A percentile compares a stretch with the other conserved stretches of the same genome.
phyloP scores from a whole-genome alignment of 768 basidiomycete species.

The Pseudohyphozyma bogoriensis region DNA sequence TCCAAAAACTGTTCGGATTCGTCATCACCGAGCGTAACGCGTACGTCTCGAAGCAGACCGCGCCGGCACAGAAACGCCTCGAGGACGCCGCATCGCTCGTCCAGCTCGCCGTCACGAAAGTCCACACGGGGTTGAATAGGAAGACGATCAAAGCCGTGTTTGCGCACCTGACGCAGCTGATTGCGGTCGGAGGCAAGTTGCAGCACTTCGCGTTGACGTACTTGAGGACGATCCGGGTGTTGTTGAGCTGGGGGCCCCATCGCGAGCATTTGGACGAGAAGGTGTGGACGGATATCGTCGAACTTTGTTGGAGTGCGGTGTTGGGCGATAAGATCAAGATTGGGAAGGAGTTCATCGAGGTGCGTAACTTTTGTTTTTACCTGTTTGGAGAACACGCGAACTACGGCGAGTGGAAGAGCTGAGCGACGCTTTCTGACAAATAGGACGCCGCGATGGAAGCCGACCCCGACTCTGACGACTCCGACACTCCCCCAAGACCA shows the following conservation, averaged over 20 bases:
- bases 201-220: constrained; percentile 65
- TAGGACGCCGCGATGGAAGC: constrained; percentile 34
- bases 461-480: constrained; percentile 33
- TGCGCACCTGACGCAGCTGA: constrained; percentile 53
- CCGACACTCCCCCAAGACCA: no score
- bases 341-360: constrained; percentile 25
- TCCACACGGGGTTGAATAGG: constrained; percentile 49
- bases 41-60: constrained; percentile 40
- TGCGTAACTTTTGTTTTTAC: no score
- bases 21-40: constrained; percentile 55
- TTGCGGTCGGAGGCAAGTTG: constrained; percentile 50
- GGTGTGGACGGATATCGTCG: constrained; percentile 58
- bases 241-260: constrained; percentile 62
- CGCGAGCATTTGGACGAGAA: constrained; percentile 59
- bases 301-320: constrained; percentile 66
- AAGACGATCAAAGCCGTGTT: constrained; percentile 52
- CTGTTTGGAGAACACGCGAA: no score
- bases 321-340: constrained; percentile 47
- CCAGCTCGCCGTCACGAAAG: constrained; percentile 62
- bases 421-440: no score
- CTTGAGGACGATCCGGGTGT: constrained; percentile 58
- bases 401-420: no score
- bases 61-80: constrained; percentile 49
- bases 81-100: constrained; percentile 56
- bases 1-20: constrained; percentile 56